phyloP scores from a whole-genome alignment of 768 basidiomycete genomes.

The Podaxis sp. region DNA sequence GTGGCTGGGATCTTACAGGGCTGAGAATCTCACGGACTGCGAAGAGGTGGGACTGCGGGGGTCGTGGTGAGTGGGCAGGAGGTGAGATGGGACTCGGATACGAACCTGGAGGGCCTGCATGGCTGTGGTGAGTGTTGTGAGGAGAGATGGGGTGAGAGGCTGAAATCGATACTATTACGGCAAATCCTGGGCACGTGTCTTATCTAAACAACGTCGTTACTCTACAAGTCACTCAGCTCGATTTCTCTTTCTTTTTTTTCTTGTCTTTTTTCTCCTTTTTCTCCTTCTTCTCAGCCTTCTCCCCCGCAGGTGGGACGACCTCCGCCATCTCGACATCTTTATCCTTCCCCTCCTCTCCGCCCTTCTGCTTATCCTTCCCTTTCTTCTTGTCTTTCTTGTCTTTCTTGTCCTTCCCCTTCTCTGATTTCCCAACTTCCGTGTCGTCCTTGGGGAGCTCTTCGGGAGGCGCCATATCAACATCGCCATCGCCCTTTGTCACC shows the following conservation, averaged over 20 bases:
- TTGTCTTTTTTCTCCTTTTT: conserved; percentile 18
- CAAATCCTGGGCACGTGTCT: conserved; percentile 6
- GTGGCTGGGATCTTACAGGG: conserved; percentile 53
- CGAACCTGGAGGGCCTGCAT: conserved; percentile 45
- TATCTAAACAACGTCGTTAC: neutral
- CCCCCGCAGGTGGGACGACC: too few relatives aligned
- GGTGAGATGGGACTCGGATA: neutral
- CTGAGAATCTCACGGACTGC: conserved; percentile 92
- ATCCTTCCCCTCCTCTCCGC: conserved; percentile 15
- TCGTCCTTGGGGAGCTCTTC: too few relatives aligned
- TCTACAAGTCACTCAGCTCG: neutral
- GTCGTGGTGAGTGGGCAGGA: conserved; percentile 1
- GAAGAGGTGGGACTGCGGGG: conserved; percentile 82
- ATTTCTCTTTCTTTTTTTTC: conserved; percentile 13
- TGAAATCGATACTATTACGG: conserved; percentile 12
- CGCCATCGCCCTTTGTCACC: too few relatives aligned
- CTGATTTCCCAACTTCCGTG: conserved; percentile 7
- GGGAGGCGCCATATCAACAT: too few relatives aligned
- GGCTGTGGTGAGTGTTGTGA: conserved; percentile 18
- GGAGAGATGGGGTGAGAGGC: conserved; percentile 16
- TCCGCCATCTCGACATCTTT: conserved; percentile 1
- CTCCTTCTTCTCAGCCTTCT: conserved; percentile 9
- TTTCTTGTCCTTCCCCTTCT: conserved; percentile 15
- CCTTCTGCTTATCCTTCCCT: conserved; percentile 18
- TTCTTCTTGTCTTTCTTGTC: conserved; percentile 19